phyloP scores from a whole-genome alignment of 202 grass and related monocot genomes.

The Miscanthus sacchariflorus region DNA sequence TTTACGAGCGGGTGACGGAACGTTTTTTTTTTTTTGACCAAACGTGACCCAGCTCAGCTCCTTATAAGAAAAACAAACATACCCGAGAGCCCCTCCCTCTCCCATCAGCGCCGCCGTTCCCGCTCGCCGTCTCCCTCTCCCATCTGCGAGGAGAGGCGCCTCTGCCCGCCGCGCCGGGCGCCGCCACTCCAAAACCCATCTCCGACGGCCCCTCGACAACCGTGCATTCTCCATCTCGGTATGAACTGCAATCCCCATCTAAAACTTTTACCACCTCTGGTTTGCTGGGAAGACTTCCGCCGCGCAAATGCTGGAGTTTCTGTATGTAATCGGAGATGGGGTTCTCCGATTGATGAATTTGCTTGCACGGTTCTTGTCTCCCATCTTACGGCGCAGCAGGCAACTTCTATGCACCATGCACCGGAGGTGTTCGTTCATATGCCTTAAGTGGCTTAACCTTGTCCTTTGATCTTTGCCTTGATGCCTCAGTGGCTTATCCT shows the following conservation, averaged over 20 bases:
- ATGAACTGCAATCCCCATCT: neutral
- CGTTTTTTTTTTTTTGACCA: too few relatives aligned
- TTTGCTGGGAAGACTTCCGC: neutral
- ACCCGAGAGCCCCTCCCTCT: too few relatives aligned
- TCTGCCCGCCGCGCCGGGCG: neutral
- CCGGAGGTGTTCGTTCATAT: conserved; percentile 38
- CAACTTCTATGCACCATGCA: neutral
- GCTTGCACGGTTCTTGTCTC: too few relatives aligned
- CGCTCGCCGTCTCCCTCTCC: neutral
- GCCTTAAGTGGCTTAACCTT: neutral
- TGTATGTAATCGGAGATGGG: neutral
- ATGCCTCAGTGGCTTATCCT: too few relatives aligned
- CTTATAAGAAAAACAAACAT: too few relatives aligned
- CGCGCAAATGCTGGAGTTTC: neutral
- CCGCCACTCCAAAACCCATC: neutral
- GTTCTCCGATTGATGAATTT: neutral
- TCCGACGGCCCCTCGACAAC: neutral
- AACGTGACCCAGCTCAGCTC: too few relatives aligned
- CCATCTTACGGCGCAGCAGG: neutral
- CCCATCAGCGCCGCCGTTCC: neutral
- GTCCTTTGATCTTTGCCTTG: neutral
- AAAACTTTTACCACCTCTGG: neutral
- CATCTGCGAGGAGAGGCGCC: neutral
- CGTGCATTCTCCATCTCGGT: neutral
- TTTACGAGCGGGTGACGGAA: too few relatives aligned